Percentiles rank a stretch among this genome's conserved stretches.
Evolutionary conservation across 805 yeast genomes (phyloP).

Genomic region (Myxozyma sirexii): DNA sequence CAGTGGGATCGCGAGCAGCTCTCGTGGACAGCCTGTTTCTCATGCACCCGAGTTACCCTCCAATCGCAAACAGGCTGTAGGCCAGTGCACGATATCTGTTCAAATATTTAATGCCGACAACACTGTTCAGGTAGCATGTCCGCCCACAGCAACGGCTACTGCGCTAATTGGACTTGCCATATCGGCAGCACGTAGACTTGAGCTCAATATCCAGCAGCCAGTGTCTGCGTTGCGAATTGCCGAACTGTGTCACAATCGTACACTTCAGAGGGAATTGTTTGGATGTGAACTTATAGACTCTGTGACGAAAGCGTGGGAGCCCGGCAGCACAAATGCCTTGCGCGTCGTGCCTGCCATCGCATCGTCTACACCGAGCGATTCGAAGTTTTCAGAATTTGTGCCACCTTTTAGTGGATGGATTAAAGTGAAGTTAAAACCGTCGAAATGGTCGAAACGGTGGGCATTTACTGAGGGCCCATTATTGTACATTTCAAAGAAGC

Average conservation of each 20-base stretch:
- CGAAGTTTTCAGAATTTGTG: slow-evolving; percentile 7
- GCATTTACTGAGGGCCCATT: slow-evolving; percentile 12
- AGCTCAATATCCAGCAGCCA: not conserved
- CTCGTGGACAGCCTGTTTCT: not conserved
- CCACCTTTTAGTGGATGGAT: slow-evolving; percentile 23
- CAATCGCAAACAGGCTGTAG: not conserved
- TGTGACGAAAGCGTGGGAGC: slow-evolving; percentile 19
- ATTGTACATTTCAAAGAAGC: slow-evolving; percentile 17
- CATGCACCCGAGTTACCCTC: not conserved
- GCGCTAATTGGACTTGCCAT: slow-evolving; percentile 13
- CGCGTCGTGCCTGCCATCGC: slow-evolving; percentile 2
- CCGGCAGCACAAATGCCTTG: not conserved
- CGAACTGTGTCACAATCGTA: slow-evolving; percentile 5
- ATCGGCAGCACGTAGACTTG: slow-evolving; percentile 5
- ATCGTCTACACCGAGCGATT: slow-evolving; percentile 5
- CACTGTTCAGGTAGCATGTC: not conserved
- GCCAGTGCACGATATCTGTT: slow-evolving; percentile 4
- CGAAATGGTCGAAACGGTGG: slow-evolving; percentile 27
- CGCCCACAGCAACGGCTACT: slow-evolving; percentile 15
- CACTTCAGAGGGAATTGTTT: slow-evolving; percentile 15
- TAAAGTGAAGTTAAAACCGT: slow-evolving; percentile 4
- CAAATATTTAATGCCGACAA: slow-evolving; percentile 10
- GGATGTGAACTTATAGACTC: slow-evolving; percentile 18
- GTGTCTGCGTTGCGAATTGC: slow-evolving; percentile 32
- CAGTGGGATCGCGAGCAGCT: not conserved